Percentiles rank a stretch among this genome's conserved stretches.
Conservation (phyloP, 2,329 filamentous ascomycete genomes). For the Dactylellina drechsleri region DNA sequence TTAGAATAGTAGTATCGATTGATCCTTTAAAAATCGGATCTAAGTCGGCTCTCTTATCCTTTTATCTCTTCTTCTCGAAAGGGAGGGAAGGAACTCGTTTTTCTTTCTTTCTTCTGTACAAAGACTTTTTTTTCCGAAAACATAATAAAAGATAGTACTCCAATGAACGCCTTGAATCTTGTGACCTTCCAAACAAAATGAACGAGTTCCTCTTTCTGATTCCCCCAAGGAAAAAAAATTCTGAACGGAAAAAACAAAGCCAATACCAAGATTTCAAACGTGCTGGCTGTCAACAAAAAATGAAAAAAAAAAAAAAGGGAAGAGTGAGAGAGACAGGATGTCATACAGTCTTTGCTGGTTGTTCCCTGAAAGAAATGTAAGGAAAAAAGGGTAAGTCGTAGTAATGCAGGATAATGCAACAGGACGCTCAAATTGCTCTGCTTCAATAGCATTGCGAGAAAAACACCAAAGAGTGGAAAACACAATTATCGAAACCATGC, state of each 20-base stretch:
- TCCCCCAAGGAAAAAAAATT: conserved; percentile 14
- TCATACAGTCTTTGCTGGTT: conserved; percentile 26
- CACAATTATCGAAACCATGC: conserved; percentile 46
- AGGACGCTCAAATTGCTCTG: conserved; percentile 8
- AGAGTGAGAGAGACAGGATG: conserved; percentile 24
- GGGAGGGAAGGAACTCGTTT: conserved; percentile 28
- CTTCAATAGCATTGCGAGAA: conserved; percentile 1
- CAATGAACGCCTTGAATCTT: conserved; percentile 43
- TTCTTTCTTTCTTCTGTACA: conserved; percentile 27
- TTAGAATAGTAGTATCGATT: not conserved
- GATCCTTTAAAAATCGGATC: not conserved
- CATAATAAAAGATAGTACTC: conserved; percentile 27
- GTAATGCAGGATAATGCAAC: conserved; percentile 36
- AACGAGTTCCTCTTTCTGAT: conserved; percentile 47
- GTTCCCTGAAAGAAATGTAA: conserved; percentile 19
- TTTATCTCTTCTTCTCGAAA: conserved; percentile 16
- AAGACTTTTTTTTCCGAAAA: conserved; percentile 9
- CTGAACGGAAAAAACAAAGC: conserved; percentile 4
- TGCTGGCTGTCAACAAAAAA: conserved; percentile 16
- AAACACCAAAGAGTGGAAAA: conserved; percentile 3
- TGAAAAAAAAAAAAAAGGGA: conserved; percentile 25
- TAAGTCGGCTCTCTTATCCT: conserved; percentile 6
- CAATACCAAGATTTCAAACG: conserved; percentile 12
- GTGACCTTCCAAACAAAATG: conserved; percentile 49
- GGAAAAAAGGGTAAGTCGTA: conserved; percentile 29